phyloP scores from a whole-genome alignment of 495 filamentous ascomycete genomes.

The Cryomyces minteri region DNA sequence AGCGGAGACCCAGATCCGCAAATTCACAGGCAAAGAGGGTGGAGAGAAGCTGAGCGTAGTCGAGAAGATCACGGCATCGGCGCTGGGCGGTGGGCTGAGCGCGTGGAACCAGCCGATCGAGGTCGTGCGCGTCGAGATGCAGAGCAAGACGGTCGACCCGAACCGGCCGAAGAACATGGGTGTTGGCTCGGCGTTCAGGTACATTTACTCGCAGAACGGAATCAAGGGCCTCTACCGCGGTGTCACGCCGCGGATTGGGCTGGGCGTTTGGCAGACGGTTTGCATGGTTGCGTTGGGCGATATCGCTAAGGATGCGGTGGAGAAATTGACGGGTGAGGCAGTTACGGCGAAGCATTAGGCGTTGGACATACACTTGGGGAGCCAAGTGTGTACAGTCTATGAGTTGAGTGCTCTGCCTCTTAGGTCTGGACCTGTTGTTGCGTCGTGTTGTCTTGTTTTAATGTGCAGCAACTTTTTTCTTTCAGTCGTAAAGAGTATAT shows the following conservation, averaged over 20 bases:
- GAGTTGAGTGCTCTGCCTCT: no score
- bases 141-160: constrained; percentile 93
- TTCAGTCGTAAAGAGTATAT: no score
- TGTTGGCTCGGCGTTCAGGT: constrained; percentile 77
- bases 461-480: no score
- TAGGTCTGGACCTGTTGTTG: no score
- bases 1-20: constrained; percentile 77
- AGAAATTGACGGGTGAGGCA: constrained; percentile 84
- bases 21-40: constrained; percentile 60
- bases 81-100: constrained; percentile 78
- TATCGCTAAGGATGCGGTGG: constrained; percentile 92
- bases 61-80: constrained; percentile 83
- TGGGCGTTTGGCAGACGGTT: constrained; percentile 97
- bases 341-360: constrained; percentile 94
- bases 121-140: constrained; percentile 99
- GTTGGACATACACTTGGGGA: no score
- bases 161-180: constrained; percentile 98
- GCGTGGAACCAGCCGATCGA: constrained; percentile 99
- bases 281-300: constrained; percentile 87
- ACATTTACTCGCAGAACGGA: constrained; percentile 82
- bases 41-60: constrained; percentile 50
- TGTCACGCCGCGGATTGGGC: constrained; percentile 80
- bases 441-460: no score
- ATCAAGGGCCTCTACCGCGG: constrained; percentile 90
- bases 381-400: no score